Conservation (phyloP, 2,329 filamentous ascomycete species). For the Alternaria viburni region DNA sequence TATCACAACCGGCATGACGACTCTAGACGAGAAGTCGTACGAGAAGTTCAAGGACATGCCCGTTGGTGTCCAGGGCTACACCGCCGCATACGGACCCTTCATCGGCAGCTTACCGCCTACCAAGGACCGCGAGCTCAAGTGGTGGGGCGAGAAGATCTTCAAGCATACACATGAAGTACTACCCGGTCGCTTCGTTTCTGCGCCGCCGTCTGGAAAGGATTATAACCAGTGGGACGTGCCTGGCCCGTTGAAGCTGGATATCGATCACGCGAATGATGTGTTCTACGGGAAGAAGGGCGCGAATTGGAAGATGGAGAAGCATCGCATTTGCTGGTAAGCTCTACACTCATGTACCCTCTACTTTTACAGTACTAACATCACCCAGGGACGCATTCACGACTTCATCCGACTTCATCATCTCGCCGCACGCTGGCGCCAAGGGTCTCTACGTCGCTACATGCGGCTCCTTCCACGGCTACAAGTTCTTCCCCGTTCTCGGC, state of each 20-base stretch:
- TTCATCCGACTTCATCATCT: slow-evolving; percentile 62
- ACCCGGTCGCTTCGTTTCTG: slow-evolving; percentile 62
- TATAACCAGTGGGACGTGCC: slow-evolving; percentile 70
- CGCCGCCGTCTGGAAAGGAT: slow-evolving; percentile 61
- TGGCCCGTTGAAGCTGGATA: slow-evolving; percentile 62
- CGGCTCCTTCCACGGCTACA: slow-evolving; percentile 67
- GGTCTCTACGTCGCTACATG: slow-evolving; percentile 64
- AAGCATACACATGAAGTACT: slow-evolving; percentile 42
- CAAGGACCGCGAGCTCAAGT: slow-evolving; percentile 43
- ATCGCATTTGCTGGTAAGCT: slow-evolving; percentile 69
- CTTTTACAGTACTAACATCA: slow-evolving; percentile 1
- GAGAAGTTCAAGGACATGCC: slow-evolving; percentile 43
- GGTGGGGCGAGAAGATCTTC: slow-evolving; percentile 46
- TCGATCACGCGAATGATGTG: slow-evolving; percentile 61
- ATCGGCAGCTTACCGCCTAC: slow-evolving; percentile 43
- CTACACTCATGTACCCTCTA: not conserved
- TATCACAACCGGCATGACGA: slow-evolving; percentile 57
- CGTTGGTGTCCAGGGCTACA: slow-evolving; percentile 42
- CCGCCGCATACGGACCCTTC: slow-evolving; percentile 37
- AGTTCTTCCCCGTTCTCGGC: slow-evolving; percentile 65
- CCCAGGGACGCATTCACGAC: slow-evolving; percentile 68
- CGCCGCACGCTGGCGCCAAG: slow-evolving; percentile 55
- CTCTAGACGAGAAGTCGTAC: slow-evolving; percentile 46
- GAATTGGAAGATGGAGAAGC: slow-evolving; percentile 65
- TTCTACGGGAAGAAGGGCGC: slow-evolving; percentile 66